Percentiles rank a stretch among this genome's conserved stretches.
These are phyloP conservation scores for Ophiobolus disseminans DNA, from an alignment of 2,329 filamentous ascomycete genomes.

Conservation along the genomic window DNA sequence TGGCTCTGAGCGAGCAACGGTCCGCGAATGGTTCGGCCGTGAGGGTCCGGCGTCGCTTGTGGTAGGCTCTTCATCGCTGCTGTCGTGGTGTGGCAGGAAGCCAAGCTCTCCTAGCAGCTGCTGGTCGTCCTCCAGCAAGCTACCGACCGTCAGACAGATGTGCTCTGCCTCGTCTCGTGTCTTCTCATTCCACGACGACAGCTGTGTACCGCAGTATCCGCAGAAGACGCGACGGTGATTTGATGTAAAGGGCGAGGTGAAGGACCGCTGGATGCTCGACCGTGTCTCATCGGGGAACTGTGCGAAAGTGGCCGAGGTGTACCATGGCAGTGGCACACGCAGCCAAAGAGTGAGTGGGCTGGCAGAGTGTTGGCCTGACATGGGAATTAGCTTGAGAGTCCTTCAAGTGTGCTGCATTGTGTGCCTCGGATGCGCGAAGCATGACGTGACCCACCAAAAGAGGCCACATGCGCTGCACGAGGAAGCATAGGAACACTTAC, in stretches of 20 bases:
- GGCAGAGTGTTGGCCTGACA: slow-evolving; percentile 67
- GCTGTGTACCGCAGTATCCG: slow-evolving; percentile 86
- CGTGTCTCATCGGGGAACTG: slow-evolving; percentile 77
- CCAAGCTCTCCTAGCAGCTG: slow-evolving; percentile 75
- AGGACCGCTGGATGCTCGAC: slow-evolving; percentile 54
- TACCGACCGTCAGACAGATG: slow-evolving; percentile 83
- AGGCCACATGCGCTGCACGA: background rate
- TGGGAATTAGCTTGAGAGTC: slow-evolving; percentile 8
- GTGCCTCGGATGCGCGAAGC: background rate
- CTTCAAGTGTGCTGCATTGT: background rate
- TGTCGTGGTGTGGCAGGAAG: slow-evolving; percentile 62
- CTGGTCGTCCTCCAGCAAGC: slow-evolving; percentile 73
- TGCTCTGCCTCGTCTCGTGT: slow-evolving; percentile 75
- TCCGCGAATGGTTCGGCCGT: slow-evolving; percentile 14
- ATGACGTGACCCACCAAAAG: slow-evolving; percentile 15
- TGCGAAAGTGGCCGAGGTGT: slow-evolving; percentile 75
- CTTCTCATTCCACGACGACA: slow-evolving; percentile 83
- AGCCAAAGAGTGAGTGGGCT: slow-evolving; percentile 81
- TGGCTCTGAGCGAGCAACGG: slow-evolving; percentile 29
- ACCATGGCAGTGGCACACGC: slow-evolving; percentile 81
- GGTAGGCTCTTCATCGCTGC: slow-evolving; percentile 37
- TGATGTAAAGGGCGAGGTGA: slow-evolving; percentile 55
- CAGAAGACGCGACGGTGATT: slow-evolving; percentile 78
- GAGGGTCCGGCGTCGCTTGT: slow-evolving; percentile 28
- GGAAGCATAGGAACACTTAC: slow-evolving; percentile 62